Evolutionary conservation across 305 asterid genomes (phyloP), one percentile per base, ranked within the genome.

Genomic region (Fraxinus sp.): DNA sequence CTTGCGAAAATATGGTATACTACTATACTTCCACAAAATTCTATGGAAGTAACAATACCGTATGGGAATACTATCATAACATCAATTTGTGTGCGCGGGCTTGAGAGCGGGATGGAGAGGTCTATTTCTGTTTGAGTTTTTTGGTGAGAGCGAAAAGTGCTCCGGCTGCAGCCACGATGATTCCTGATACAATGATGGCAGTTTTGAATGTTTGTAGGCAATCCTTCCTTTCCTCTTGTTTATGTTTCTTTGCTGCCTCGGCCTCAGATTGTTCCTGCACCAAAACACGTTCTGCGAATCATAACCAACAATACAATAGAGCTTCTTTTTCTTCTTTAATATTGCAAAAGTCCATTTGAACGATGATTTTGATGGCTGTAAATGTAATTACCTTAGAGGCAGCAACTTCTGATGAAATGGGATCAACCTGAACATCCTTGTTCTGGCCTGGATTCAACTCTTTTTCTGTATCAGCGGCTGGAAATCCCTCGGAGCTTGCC

Each of bases 381-480:
- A 66, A 26, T 7, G 36, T 66, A 66, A 66, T 85, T 78, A 88
- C 86, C 46, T 85, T 84, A 2, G 89, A 33, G 16, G 92, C 26
- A 0, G 92, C 89, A 70, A 90, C 86, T 39, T 89, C 82, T 7
- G 96, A 89, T 28, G 98, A 88, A 0, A 88, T 78, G 68, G 96
- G 79, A 88, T 93, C 95, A 35, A 91, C 93, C 79, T 88, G 85
- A 35, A 90, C 85, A 22, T 87, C 87, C 79, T 85, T 91, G 82
- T 90, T 84, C 75, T 41, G 4, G 79, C 88, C 92, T 11, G 94
- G 90, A 70, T 93, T 86, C 91, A 95, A 85, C 71, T 95, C 97
- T 46, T 81, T 88, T 64, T 85, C 89, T 7, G 84, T 87, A 85
- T 93, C 92, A 4, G 84, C 94, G 3, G 89, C 89, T 7, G 98